A percentile compares a stretch with the other conserved stretches of the same genome.
Evolutionary conservation across 495 filamentous ascomycete species (phyloP).

Genomic region (Apiosordaria backusii): DNA sequence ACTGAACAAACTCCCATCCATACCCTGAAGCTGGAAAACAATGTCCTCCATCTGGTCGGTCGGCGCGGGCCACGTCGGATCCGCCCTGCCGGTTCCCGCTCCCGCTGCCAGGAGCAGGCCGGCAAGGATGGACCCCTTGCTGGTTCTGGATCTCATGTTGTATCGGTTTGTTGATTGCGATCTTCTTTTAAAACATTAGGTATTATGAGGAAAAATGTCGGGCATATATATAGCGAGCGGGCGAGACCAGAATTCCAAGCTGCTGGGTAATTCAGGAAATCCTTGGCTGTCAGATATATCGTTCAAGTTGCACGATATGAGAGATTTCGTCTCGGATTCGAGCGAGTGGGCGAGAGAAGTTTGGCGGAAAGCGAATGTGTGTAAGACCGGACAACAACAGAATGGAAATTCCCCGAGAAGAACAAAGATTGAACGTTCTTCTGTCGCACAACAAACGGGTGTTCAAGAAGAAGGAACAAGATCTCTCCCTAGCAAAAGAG

Average conservation of each 20-base stretch:
- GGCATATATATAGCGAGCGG: not conserved
- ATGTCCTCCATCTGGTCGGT: constrained; percentile 63
- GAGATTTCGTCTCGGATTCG: not conserved
- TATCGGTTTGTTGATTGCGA: not conserved
- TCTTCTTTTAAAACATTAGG: constrained; percentile 18
- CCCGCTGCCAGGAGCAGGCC: constrained; percentile 33
- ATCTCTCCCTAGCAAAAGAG: no score
- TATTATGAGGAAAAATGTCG: not conserved
- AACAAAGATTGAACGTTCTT: not conserved
- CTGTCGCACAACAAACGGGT: not conserved
- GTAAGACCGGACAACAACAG: not conserved
- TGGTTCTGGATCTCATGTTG: constrained; percentile 26
- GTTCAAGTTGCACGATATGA: not conserved
- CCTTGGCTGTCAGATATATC: not conserved
- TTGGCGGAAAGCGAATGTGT: not conserved
- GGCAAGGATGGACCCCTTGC: constrained; percentile 20
- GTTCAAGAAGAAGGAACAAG: not conserved
- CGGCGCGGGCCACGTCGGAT: constrained; percentile 58
- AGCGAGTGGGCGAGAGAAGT: constrained; percentile 1
- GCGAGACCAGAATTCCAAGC: not conserved
- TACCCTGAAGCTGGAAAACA: constrained; percentile 54
- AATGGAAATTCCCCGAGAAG: not conserved
- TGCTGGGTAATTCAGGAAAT: not conserved
- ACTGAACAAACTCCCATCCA: constrained; percentile 51
- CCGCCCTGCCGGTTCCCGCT: constrained; percentile 30